Conservation (phyloP, 1,284 basidiomycete genomes). For the Phylloporus sp. region DNA sequence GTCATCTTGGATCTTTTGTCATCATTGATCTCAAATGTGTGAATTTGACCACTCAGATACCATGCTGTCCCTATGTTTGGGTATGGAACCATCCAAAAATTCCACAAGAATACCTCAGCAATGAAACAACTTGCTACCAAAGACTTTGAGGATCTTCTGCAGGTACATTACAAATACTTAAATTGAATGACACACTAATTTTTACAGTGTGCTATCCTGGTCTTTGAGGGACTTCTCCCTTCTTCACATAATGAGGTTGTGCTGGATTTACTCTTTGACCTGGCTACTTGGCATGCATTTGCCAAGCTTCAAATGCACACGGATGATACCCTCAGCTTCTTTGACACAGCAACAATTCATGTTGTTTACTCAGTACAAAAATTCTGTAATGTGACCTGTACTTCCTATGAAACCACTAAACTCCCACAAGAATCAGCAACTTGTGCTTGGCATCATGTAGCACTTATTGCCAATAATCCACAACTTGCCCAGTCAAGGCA, state of each 20-base stretch:
- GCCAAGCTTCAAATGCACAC: slow-evolving; percentile 33
- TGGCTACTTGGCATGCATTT: slow-evolving; percentile 27
- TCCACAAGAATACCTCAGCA: too few relatives aligned
- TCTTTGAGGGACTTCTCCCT: slow-evolving; percentile 29
- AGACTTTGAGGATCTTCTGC: slow-evolving; percentile 25
- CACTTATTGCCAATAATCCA: too few relatives aligned
- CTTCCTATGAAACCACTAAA: not conserved
- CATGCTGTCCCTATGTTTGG: too few relatives aligned
- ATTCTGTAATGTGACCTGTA: not conserved
- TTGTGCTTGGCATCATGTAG: not conserved
- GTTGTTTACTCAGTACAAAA: not conserved
- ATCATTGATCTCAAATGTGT: too few relatives aligned
- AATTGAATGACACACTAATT: not conserved
- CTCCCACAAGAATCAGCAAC: not conserved
- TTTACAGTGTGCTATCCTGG: not conserved
- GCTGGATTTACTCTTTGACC: slow-evolving; percentile 6
- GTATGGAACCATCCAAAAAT: too few relatives aligned
- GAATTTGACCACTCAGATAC: too few relatives aligned
- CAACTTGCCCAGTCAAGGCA: too few relatives aligned
- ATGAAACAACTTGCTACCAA: too few relatives aligned
- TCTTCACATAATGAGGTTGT: slow-evolving; percentile 23
- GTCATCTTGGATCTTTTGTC: not conserved
- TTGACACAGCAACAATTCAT: slow-evolving; percentile 24
- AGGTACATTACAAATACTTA: slow-evolving; percentile 23
- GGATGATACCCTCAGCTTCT: slow-evolving; percentile 14